These are phyloP conservation scores for Microcyclosporella mali DNA, from an alignment of 2,329 filamentous ascomycete species.

Conservation along the genomic window DNA sequence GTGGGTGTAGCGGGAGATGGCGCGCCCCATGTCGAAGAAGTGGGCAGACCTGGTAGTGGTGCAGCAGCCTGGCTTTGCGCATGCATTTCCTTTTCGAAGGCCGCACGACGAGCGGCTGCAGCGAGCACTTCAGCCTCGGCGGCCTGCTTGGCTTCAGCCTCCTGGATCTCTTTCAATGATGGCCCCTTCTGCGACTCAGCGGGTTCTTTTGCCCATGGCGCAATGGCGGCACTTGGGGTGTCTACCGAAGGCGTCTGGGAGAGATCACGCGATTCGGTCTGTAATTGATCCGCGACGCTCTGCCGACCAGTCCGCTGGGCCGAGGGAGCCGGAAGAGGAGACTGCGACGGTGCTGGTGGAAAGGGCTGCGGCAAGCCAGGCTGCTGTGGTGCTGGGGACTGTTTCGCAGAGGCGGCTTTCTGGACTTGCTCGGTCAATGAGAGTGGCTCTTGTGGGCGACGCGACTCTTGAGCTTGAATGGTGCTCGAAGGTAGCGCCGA, in stretches of 20 bases:
- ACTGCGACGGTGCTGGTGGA: conserved; percentile 65
- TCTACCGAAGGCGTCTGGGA: conserved; percentile 68
- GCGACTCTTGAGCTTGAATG: conserved; percentile 5
- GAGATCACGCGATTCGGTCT: conserved; percentile 61
- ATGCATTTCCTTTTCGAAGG: conserved; percentile 72
- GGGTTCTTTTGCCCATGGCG: conserved; percentile 89
- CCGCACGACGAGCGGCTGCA: conserved; percentile 67
- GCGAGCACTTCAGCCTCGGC: conserved; percentile 81
- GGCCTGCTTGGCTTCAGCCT: conserved; percentile 86
- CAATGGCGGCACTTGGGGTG: conserved; percentile 64
- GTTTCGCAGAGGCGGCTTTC: conserved; percentile 59
- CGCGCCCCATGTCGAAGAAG: conserved; percentile 83
- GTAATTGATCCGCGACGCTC: conserved; percentile 70
- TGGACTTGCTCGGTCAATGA: conserved; percentile 81
- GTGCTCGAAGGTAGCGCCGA: background rate
- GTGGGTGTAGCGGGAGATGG: conserved; percentile 59
- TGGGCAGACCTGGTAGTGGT: conserved; percentile 68
- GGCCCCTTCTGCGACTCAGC: conserved; percentile 70
- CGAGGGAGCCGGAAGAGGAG: conserved; percentile 79
- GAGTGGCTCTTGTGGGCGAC: conserved; percentile 45
- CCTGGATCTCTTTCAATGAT: conserved; percentile 93
- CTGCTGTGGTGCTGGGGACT: conserved; percentile 47
- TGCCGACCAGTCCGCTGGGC: conserved; percentile 72
- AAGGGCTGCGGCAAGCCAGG: conserved; percentile 70
- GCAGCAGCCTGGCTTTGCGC: conserved; percentile 50